Base-by-base conservation (phyloP, 768 basidiomycete species). In the Tricholomella constricta region DNA sequence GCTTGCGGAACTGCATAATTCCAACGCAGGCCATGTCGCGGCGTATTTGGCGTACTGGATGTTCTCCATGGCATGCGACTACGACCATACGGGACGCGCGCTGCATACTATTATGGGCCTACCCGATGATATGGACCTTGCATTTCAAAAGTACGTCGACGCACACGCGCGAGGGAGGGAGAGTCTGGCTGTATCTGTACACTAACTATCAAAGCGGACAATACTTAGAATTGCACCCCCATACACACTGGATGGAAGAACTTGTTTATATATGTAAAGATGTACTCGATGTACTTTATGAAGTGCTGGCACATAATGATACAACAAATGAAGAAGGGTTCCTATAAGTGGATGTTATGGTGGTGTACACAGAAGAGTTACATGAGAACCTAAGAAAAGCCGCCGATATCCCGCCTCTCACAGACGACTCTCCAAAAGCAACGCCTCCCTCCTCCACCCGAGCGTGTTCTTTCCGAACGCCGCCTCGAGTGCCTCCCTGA, bases 401-500 rank as follows among this genome's bases (percentile, higher is more conserved):
- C 22, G 14, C 19, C 4, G 15, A 19, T 15, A 4, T 19, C 23
- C 15, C n/a, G n/a, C n/a, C n/a, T n/a, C n/a, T 57, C 47, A 72
- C 46, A 74, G 57, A 12, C 73, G 62, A 55, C 73, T 74, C 61
- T 74, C 73, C 48, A 73, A 54, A 14, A 72, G 54, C 48, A 73
- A 42, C 8, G 60, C 66, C 19, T 76, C 75, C 55, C 78, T 75
- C 51, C 84, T 76, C 89, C 89, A 90, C 17, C 75, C 79, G 34
- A 91, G 72, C 26, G 76, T 76, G 19, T 82, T 82, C 63, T 82
- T 78, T 14, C 91, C 91, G 62, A 94, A 94, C 10, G 90, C 91
- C 1, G 86, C 91, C 45, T 91, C 87, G 29, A 95, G 72, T 1
- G 85, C 91, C 66, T 95, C 91, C 22, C 83, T 76, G 35, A 96